A percentile compares a stretch with the other conserved stretches of the same genome.
Conservation (phyloP, 257 asterid genomes). For the Solanum tarapatanum region DNA sequence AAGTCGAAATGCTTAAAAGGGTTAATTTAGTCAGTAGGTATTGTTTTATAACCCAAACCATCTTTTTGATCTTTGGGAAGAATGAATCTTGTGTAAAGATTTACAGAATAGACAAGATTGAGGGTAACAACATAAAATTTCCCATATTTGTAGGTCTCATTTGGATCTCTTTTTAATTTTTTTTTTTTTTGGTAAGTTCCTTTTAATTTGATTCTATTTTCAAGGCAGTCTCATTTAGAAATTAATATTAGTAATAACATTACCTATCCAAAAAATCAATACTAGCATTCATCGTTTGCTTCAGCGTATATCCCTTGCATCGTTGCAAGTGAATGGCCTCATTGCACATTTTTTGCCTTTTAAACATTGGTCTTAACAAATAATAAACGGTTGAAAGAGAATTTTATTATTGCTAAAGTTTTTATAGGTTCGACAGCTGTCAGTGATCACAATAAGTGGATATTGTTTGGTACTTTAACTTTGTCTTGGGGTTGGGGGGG, state of each 20-base stretch:
- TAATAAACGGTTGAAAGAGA: not conserved
- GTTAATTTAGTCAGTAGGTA: not conserved
- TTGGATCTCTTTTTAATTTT: not conserved
- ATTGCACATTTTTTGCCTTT: not conserved
- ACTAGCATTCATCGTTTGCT: not conserved
- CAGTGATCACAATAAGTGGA: not conserved
- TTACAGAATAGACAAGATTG: not conserved
- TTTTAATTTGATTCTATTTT: not conserved
- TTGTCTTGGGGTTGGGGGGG: no score
- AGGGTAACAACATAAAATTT: not conserved
- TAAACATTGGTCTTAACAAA: not conserved
- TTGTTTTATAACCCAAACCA: not conserved
- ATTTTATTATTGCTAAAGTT: not conserved
- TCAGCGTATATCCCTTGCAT: not conserved
- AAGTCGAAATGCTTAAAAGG: not conserved
- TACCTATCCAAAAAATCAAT: not conserved
- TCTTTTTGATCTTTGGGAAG: not conserved
- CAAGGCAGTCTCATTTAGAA: not conserved
- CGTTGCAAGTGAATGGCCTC: not conserved
- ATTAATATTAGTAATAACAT: not conserved
- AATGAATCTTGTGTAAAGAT: not conserved
- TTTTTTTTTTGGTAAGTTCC: not conserved
- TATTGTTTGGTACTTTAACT: not conserved
- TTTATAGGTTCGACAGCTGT: not conserved
- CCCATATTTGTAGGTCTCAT: not conserved